Evolutionary conservation across 2,329 filamentous ascomycete genomes (phyloP), one percentile per base, ranked within the genome.

Genomic region (Zymoseptoria crescenta): DNA sequence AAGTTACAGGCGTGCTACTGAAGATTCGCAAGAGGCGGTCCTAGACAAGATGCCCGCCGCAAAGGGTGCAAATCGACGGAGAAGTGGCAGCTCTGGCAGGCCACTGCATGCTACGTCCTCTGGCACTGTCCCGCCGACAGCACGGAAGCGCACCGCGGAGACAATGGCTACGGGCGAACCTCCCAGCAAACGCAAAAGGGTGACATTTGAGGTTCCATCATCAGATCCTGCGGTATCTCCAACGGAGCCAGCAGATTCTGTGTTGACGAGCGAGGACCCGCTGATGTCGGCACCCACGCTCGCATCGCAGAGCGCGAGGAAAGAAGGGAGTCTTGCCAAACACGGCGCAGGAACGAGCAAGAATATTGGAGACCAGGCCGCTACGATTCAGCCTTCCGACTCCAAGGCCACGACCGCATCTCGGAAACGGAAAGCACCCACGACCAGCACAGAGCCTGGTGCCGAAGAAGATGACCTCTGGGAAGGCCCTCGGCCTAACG

Each of bases 51-150:
- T 63, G 50, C 60, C 59, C 53, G 65, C 53, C 13, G 56, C 65
- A 29, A 56, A 20, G 20, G 50, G 8, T 8, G 30, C 13, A 10
- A 49, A 19, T 16, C 19, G 16, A 16, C 48, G 28, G 41, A 53
- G 50, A 3, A 56, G 21, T 41, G 56, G 54, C 8, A 62, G 35
- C n/a, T 30, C n/a, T 16, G 35, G 61, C 52, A 64, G 63, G 59
- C 52, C 64, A 5, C 29, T 64, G 24, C 61, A 63, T 56, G 35
- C 56, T 20, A 54, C 41, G 5, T 64, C 65, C 24, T 59, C 65
- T 6, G n/a, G 19, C 2, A 57, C 28, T 16, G 20, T 16, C 16
- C 56, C 55, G 53, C 52, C 56, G 13, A 64, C 35, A 16, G 35
- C 35, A 41, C 35, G 62, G 55, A 62, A 60, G 28, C 50, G 60